A percentile compares a stretch with the other conserved stretches of the same genome.
Evolutionary conservation across 176 grass and related monocot genomes (phyloP).

Genomic region (Cenchrus americanus): DNA sequence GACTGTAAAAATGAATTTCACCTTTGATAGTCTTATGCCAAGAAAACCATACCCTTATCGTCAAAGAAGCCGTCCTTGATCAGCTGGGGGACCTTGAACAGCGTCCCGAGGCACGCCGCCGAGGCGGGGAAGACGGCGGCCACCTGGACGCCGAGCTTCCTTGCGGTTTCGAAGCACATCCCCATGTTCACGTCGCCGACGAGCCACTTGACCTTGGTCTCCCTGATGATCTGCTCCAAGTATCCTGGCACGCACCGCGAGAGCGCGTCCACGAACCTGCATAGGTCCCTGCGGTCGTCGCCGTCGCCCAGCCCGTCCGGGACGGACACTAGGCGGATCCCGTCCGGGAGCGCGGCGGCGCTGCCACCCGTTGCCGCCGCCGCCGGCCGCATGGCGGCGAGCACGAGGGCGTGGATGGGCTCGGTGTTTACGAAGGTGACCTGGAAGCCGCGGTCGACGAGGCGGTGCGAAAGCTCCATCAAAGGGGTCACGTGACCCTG

Average conservation of each 20-base stretch:
- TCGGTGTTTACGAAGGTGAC: conserved; percentile 61
- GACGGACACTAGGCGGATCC: conserved; percentile 35
- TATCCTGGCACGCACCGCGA: conserved; percentile 2
- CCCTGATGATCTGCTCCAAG: conserved; percentile 39
- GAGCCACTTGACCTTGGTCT: conserved; percentile 46
- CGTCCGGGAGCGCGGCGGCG: background rate
- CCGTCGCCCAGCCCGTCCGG: conserved; percentile 51
- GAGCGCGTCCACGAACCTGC: conserved; percentile 44
- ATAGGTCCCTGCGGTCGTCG: conserved; percentile 40
- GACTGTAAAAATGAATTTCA: too few relatives aligned
- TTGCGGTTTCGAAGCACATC: conserved; percentile 54
- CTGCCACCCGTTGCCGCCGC: background rate
- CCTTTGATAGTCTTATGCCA: too few relatives aligned
- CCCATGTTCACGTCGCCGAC: conserved; percentile 64
- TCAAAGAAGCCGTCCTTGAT: conserved; percentile 57
- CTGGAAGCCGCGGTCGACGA: conserved; percentile 54
- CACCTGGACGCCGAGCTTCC: conserved; percentile 46
- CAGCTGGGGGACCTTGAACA: conserved; percentile 54
- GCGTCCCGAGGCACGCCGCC: conserved; percentile 33
- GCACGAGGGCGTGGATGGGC: conserved; percentile 44
- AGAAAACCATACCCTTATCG: conserved; percentile 45
- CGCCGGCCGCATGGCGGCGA: conserved; percentile 11
- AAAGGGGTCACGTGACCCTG: conserved; percentile 68
- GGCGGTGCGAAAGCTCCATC: conserved; percentile 58
- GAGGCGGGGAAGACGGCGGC: conserved; percentile 53